phyloP scores from a whole-genome alignment of 2,329 filamentous ascomycete species.

The Beauveria caledonica region DNA sequence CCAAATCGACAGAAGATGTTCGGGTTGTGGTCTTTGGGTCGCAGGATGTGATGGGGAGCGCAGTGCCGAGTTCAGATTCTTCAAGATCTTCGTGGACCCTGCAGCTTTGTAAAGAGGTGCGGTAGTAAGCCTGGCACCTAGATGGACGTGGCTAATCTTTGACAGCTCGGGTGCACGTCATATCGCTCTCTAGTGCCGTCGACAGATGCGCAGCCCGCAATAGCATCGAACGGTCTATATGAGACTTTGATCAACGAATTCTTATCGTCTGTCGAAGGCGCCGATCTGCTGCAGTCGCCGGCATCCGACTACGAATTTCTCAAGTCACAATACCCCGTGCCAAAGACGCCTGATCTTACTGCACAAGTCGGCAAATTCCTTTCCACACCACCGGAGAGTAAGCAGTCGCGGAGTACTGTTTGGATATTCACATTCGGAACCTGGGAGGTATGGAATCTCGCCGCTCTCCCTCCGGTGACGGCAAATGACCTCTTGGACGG shows the following conservation, averaged over 20 bases:
- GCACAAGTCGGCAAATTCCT: conserved; percentile 39
- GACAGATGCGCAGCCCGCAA: conserved; percentile 34
- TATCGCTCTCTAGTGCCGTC: conserved; percentile 39
- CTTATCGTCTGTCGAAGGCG: conserved; percentile 23
- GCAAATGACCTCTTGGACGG: conserved; percentile 30
- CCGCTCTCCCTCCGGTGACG: conserved; percentile 34
- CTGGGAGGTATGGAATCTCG: conserved; percentile 47
- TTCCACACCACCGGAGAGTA: conserved; percentile 24
- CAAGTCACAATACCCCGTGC: conserved; percentile 33
- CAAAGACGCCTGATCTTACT: conserved; percentile 32
- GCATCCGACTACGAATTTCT: conserved; percentile 37
- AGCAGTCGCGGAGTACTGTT: conserved; percentile 37
- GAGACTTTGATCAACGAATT: conserved; percentile 32
- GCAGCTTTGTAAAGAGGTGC: conserved; percentile 7
- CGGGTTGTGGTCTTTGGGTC: conserved; percentile 9
- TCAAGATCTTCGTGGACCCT: conserved; percentile 1
- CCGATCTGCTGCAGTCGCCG: conserved; percentile 25
- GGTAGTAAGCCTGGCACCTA: not conserved
- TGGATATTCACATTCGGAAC: conserved; percentile 47
- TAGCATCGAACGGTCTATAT: conserved; percentile 48
- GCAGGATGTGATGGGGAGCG: conserved; percentile 7
- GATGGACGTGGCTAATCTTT: not conserved
- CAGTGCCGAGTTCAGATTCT: not conserved
- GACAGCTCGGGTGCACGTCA: conserved; percentile 37
- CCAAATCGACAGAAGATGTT: conserved; percentile 2